Evolutionary conservation across 768 basidiomycete species (phyloP).

Genomic region (Termitomyces titanicus): DNA sequence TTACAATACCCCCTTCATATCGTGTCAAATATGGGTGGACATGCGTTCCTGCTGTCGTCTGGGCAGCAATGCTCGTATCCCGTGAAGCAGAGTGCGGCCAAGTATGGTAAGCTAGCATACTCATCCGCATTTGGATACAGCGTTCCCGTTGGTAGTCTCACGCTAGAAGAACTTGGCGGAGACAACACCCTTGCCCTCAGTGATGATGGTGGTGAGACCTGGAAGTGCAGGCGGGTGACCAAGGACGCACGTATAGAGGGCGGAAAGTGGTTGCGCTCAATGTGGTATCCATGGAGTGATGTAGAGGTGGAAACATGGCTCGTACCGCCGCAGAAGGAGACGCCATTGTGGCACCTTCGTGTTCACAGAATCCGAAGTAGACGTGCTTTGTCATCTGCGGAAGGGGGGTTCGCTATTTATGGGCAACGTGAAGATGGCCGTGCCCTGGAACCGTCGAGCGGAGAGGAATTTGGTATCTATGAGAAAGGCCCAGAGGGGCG

Average conservation of each 20-base stretch:
- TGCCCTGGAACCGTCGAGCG: constrained; percentile 46
- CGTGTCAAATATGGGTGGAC: constrained; percentile 55
- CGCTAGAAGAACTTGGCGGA: constrained; percentile 67
- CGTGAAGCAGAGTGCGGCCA: constrained; percentile 73
- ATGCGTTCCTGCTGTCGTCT: constrained; percentile 70
- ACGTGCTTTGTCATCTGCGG: constrained; percentile 52
- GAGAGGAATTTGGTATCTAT: constrained; percentile 45
- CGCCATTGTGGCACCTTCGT: constrained; percentile 67
- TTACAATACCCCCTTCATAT: constrained; percentile 67
- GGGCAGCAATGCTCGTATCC: constrained; percentile 80
- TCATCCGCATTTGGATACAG: constrained; percentile 77
- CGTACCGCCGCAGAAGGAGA: constrained; percentile 52
- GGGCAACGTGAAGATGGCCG: constrained; percentile 61
- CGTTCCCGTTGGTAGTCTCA: constrained; percentile 63
- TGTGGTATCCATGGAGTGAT: constrained; percentile 75
- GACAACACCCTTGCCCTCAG: constrained; percentile 70
- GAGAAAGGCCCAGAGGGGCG: constrained; percentile 45
- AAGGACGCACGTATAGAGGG: constrained; percentile 55
- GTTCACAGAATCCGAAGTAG: constrained; percentile 58
- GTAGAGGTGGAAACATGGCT: constrained; percentile 76
- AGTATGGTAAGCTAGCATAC: constrained; percentile 78
- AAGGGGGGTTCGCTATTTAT: constrained; percentile 70
- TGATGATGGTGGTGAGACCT: constrained; percentile 68
- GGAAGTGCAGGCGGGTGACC: constrained; percentile 65
- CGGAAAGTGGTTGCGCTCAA: constrained; percentile 54